Conservation (phyloP, 441 rosid genomes). For the Lepidium campestre region DNA sequence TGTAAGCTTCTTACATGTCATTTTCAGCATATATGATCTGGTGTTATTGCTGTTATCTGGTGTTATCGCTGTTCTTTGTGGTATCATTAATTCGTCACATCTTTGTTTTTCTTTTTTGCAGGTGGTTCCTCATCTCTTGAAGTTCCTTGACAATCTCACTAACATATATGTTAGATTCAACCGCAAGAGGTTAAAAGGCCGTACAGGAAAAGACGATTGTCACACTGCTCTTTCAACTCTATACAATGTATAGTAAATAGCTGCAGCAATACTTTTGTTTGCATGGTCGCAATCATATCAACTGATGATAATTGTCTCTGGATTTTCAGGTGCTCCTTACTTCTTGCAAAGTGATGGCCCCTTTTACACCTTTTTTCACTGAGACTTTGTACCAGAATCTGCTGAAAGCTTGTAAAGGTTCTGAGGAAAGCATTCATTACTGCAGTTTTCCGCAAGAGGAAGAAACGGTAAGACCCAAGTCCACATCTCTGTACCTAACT, state of each 20-base stretch:
- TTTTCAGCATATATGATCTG: conserved; percentile 2
- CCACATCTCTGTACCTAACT: background rate
- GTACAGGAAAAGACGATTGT: conserved; percentile 88
- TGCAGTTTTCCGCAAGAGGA: conserved; percentile 76
- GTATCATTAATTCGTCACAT: too few relatives aligned
- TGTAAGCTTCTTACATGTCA: conserved; percentile 41
- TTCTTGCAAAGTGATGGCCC: conserved; percentile 94
- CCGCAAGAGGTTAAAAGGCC: conserved; percentile 96
- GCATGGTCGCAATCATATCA: conserved; percentile 3
- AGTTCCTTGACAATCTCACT: conserved; percentile 93
- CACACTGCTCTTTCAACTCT: conserved; percentile 86
- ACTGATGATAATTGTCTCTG: conserved; percentile 5
- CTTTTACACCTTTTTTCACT: conserved; percentile 96
- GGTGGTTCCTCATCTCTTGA: conserved; percentile 96
- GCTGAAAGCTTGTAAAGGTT: conserved; percentile 62
- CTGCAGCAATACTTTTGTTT: background rate
- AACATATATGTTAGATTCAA: conserved; percentile 94
- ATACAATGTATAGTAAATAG: conserved; percentile 56
- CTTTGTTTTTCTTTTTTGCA: conserved; percentile 25
- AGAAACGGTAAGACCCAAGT: conserved; percentile 56
- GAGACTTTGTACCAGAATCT: conserved; percentile 93
- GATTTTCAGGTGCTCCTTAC: conserved; percentile 79
- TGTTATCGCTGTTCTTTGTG: too few relatives aligned
- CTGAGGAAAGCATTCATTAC: conserved; percentile 88
- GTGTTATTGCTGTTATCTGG: too few relatives aligned